Conservation (phyloP, 805 yeast species). For the Kodamaea kaohsiungensis region DNA sequence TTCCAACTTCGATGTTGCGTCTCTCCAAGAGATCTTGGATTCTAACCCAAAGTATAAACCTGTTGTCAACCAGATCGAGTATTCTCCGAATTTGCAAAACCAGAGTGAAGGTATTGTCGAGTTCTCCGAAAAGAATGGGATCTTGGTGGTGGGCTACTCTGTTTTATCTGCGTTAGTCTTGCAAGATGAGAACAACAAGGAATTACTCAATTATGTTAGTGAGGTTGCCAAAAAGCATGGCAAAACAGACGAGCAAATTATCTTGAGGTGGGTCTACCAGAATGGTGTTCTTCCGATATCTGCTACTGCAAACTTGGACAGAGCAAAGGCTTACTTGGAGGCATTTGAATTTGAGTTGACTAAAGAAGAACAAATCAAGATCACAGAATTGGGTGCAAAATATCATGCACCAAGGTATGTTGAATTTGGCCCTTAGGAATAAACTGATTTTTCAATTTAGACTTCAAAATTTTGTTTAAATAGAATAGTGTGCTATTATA, state of each 20-base stretch:
- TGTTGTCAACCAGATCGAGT: constrained; percentile 82
- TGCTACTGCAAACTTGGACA: constrained; percentile 67
- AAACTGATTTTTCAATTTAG: too few species aligned
- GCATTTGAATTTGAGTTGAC: constrained; percentile 56
- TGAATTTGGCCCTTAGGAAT: constrained; percentile 37
- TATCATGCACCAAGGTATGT: constrained; percentile 77
- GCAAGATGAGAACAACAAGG: constrained; percentile 57
- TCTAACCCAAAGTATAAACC: constrained; percentile 65
- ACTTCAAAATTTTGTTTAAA: too few species aligned
- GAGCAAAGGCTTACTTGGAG: constrained; percentile 60
- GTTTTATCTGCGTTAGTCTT: constrained; percentile 83
- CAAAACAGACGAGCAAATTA: constrained; percentile 64
- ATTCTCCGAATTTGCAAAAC: constrained; percentile 87
- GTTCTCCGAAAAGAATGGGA: constrained; percentile 60
- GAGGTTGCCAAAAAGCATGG: constrained; percentile 55
- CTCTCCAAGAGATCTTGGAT: constrained; percentile 68
- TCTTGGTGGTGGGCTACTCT: constrained; percentile 65
- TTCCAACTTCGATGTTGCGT: constrained; percentile 72
- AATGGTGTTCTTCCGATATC: constrained; percentile 76
- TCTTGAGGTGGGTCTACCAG: constrained; percentile 84
- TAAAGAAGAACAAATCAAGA: constrained; percentile 16
- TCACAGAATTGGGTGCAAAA: too few species aligned
- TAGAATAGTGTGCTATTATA: too few species aligned
- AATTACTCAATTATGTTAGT: constrained; percentile 53
- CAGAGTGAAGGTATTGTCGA: constrained; percentile 67